phyloP scores from a whole-genome alignment of 2,329 filamentous ascomycete genomes.

The Pezicula carpinea region DNA sequence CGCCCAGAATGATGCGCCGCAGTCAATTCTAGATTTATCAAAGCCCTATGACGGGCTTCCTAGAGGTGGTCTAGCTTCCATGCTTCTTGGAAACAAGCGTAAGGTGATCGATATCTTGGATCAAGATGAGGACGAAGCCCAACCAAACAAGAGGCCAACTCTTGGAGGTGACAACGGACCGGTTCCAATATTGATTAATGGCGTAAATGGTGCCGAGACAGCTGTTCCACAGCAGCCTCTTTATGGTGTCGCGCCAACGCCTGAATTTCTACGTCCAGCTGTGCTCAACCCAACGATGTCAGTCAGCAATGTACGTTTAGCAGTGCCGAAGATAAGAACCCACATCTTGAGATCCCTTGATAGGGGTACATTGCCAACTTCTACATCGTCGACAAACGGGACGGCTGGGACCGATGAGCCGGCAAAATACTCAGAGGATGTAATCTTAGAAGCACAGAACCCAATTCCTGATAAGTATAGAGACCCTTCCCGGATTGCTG shows the following conservation, averaged over 20 bases:
- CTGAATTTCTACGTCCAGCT: constrained; percentile 83
- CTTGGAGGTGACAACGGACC: constrained; percentile 60
- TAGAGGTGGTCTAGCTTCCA: constrained; percentile 77
- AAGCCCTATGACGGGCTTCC: constrained; percentile 93
- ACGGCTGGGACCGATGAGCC: constrained; percentile 52
- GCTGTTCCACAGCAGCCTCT: constrained; percentile 58
- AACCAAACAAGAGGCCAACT: constrained; percentile 54
- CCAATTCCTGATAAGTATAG: constrained; percentile 61
- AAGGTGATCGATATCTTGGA: constrained; percentile 66
- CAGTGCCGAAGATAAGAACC: constrained; percentile 79
- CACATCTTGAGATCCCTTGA: constrained; percentile 82
- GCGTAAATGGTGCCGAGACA: constrained; percentile 71
- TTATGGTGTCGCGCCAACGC: constrained; percentile 61
- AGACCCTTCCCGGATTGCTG: constrained; percentile 79
- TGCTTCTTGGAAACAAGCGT: constrained; percentile 90
- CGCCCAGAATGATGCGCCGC: constrained; percentile 66
- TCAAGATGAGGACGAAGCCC: constrained; percentile 64
- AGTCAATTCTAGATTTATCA: constrained; percentile 81
- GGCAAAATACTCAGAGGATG: constrained; percentile 59
- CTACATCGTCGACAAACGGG: constrained; percentile 28
- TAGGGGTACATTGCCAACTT: constrained; percentile 45
- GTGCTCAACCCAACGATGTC: constrained; percentile 78
- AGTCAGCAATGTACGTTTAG: constrained; percentile 78
- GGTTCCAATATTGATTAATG: constrained; percentile 70
- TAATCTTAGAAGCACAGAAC: constrained; percentile 86